Evolutionary conservation across 441 rosid genomes (phyloP).

Genomic region (Populus hybrid): DNA sequence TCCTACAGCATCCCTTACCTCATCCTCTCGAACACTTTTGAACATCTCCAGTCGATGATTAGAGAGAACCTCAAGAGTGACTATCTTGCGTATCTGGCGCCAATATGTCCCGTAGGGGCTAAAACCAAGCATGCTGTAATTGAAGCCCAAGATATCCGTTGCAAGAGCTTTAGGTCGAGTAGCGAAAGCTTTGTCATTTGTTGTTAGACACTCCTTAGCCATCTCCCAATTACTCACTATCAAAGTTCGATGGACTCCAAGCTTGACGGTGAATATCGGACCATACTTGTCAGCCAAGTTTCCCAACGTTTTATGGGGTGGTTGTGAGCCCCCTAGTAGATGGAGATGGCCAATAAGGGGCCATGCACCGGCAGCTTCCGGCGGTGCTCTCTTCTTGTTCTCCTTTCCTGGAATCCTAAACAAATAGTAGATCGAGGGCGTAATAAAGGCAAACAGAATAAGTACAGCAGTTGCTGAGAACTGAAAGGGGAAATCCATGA

Average conservation of each 20-base stretch:
- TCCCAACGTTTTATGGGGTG: slow-evolving; percentile 23
- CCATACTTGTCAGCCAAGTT: slow-evolving; percentile 35
- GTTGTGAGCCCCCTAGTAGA: slow-evolving; percentile 14
- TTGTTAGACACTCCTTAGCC: slow-evolving; percentile 20
- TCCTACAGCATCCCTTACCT: slow-evolving; percentile 22
- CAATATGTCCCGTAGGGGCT: slow-evolving; percentile 42
- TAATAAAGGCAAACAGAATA: not conserved
- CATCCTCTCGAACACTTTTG: slow-evolving; percentile 26
- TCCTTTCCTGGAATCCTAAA: not conserved
- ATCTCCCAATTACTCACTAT: slow-evolving; percentile 30
- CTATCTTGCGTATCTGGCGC: slow-evolving; percentile 39
- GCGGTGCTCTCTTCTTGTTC: not conserved
- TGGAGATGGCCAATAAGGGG: slow-evolving; percentile 43
- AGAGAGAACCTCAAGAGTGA: slow-evolving; percentile 34
- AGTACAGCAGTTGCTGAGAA: not conserved
- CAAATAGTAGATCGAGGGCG: not conserved
- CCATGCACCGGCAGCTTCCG: slow-evolving; percentile 29
- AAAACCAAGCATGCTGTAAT: slow-evolving; percentile 28
- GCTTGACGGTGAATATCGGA: slow-evolving; percentile 27
- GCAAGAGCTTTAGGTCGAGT: slow-evolving; percentile 28
- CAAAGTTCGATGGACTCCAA: slow-evolving; percentile 25
- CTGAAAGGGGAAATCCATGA: not conserved
- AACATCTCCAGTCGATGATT: slow-evolving; percentile 26
- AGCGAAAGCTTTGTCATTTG: slow-evolving; percentile 27
- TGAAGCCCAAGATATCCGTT: slow-evolving; percentile 26